Base-by-base conservation (phyloP, 1,284 basidiomycete genomes). In the Fomitopsis pinicola region DNA sequence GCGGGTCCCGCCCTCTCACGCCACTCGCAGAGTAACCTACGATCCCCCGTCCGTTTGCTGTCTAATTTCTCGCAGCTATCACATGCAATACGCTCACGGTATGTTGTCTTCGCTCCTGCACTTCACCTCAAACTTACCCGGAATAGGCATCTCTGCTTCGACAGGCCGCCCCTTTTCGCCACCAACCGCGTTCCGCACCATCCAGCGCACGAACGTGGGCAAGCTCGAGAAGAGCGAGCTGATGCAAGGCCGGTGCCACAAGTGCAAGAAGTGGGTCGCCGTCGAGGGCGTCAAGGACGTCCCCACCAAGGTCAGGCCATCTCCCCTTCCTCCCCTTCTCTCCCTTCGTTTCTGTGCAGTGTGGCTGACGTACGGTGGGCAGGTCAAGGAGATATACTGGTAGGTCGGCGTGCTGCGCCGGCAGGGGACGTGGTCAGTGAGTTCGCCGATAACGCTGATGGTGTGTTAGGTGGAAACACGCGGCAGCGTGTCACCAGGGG, bases 71-170 rank as follows among this genome's bases (percentile, higher is more conserved):
- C 15, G 7, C 58, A 89, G 87, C 71, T 92, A 92, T 68, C 90
- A 92, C 68, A 84, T 92, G 86, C 88, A 90, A 68, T 91, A 90
- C 64, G 78, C 80, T 2, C 90, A 92, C 67, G 91, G 89, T 88
- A 72, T n/a, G 73, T 15, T 36, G 38, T 7, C 14, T 22, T 19
- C 42, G 42, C 44, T 42, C 52, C 33, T 10, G 17, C 22, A 42
- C 56, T 36, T n/a, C 26, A 33, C 19, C 17, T 36, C 44, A 50
- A 8, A 44, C 33, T 52, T 44, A 58, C 52, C 19, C 62, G n/a
- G 42, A 10, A 17, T 55, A 87, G 87, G 88, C 8, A 84, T 89
- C 38, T 89, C 85, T 1, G 81, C 87, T 2, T 70, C 75, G 12
- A 81, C 84, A 2, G 83, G 82, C 0, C 80, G 76, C 1, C 91